Conservation (phyloP, 2,329 filamentous ascomycete species). For the Fusarium humuli region DNA sequence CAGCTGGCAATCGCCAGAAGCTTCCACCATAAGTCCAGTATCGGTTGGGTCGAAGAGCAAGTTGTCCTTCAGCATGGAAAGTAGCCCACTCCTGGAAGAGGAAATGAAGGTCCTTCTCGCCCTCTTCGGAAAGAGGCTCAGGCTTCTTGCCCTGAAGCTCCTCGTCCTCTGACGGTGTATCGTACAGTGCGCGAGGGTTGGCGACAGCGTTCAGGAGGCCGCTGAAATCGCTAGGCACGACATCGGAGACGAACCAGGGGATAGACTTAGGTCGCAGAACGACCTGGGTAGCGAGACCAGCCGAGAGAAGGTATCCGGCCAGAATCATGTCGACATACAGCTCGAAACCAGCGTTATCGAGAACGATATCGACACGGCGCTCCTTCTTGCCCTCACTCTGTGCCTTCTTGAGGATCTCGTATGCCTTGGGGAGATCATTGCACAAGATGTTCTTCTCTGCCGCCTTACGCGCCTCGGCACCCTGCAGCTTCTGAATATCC, state of each 20-base stretch:
- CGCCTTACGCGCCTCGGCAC: conserved; percentile 83
- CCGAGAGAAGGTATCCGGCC: conserved; percentile 86
- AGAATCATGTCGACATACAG: conserved; percentile 94
- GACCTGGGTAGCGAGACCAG: conserved; percentile 85
- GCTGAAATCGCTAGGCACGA: conserved; percentile 85
- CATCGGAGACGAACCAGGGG: conserved; percentile 98
- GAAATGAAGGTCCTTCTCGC: conserved; percentile 75
- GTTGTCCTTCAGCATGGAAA: conserved; percentile 84
- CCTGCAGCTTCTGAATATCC: conserved; percentile 96
- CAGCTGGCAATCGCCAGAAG: conserved; percentile 85
- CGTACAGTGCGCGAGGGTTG: conserved; percentile 82
- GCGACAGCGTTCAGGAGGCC: conserved; percentile 85
- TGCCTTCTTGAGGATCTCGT: conserved; percentile 73
- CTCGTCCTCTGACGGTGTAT: conserved; percentile 76
- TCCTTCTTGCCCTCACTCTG: conserved; percentile 72
- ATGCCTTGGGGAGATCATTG: conserved; percentile 83
- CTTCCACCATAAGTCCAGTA: conserved; percentile 93
- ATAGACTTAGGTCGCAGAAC: conserved; percentile 94
- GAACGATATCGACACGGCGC: conserved; percentile 89
- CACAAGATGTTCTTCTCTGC: conserved; percentile 92
- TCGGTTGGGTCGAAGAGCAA: conserved; percentile 83
- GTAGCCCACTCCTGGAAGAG: conserved; percentile 85
- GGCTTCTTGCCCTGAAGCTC: conserved; percentile 67
- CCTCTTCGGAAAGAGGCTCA: conserved; percentile 72
- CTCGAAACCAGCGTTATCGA: conserved; percentile 98